Conservation (phyloP, 2,329 filamentous ascomycete species). For the Coleophoma crateriformis region DNA sequence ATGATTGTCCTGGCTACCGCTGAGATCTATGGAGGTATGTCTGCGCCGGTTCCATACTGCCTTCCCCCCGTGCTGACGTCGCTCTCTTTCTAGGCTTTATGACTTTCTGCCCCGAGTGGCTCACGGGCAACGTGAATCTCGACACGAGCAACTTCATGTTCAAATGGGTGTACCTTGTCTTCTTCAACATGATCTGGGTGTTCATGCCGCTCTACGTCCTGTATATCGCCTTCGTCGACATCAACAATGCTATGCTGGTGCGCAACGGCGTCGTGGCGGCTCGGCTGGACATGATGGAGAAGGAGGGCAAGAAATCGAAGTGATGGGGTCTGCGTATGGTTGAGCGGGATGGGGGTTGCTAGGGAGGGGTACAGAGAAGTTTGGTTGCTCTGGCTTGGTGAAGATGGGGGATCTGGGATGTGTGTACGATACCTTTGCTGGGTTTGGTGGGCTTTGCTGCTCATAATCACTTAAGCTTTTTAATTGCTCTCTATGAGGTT, state of each 20-base stretch:
- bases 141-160: slow-evolving; percentile 61
- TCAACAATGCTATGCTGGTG: slow-evolving; percentile 46
- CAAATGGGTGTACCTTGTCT: slow-evolving; percentile 58
- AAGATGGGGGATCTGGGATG: no score
- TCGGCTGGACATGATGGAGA: slow-evolving; percentile 25
- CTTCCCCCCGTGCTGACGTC: no score
- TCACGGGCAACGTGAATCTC: slow-evolving; percentile 55
- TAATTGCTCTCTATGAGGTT: no score
- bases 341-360: no score
- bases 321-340: no score
- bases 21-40: slow-evolving; percentile 57
- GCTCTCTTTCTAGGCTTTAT: slow-evolving; percentile 47
- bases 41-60: no score
- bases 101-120: slow-evolving; percentile 67
- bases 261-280: slow-evolving; percentile 22
- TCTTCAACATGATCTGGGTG: slow-evolving; percentile 67
- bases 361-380: no score
- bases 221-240: slow-evolving; percentile 48
- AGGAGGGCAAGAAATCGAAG: slow-evolving; percentile 11
- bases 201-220: slow-evolving; percentile 55
- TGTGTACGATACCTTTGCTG: no score
- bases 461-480: no score
- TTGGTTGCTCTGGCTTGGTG: no score
- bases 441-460: no score
- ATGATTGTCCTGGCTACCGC: slow-evolving; percentile 61